Percentiles rank a stretch among this genome's conserved stretches.
These are phyloP conservation scores for Xylariaceae sp. DNA, from an alignment of 2,329 filamentous ascomycete species.

Conservation along the genomic window DNA sequence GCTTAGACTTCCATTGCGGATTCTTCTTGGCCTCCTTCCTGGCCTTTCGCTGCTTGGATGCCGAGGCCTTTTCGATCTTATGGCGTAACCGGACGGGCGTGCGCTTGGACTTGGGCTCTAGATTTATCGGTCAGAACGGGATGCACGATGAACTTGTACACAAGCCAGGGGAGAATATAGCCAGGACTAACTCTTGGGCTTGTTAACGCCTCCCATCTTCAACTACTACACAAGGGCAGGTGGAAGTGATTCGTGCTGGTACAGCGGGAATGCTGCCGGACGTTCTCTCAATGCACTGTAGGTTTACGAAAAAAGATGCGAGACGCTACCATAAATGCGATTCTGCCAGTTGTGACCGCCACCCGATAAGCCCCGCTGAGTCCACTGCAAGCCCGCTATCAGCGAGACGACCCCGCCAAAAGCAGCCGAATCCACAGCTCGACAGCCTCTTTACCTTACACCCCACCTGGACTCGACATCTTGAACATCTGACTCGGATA, in stretches of 20 bases:
- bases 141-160: not conserved
- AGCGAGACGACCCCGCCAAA: constrained; percentile 14
- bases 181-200: constrained; percentile 29
- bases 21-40: constrained; percentile 93
- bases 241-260: constrained; percentile 1
- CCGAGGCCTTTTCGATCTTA: constrained; percentile 92
- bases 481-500: too few relatives aligned
- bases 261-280: not conserved
- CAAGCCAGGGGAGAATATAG: not conserved
- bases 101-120: constrained; percentile 94
- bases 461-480: too few relatives aligned
- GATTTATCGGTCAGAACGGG: not conserved
- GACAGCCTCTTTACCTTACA: too few relatives aligned
- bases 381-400: constrained; percentile 14
- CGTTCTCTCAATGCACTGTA: not conserved
- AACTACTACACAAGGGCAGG: constrained; percentile 1
- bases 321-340: constrained; percentile 14
- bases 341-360: constrained; percentile 26
- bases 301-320: constrained; percentile 22
- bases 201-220: constrained; percentile 31
- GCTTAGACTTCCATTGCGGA: constrained; percentile 88
- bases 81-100: constrained; percentile 82
- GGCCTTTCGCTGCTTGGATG: constrained; percentile 84
- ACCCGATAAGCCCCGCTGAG: constrained; percentile 18
- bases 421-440: too few relatives aligned